Base-by-base conservation (phyloP, 1,284 basidiomycete species). In the Trichosporon faecale region DNA sequence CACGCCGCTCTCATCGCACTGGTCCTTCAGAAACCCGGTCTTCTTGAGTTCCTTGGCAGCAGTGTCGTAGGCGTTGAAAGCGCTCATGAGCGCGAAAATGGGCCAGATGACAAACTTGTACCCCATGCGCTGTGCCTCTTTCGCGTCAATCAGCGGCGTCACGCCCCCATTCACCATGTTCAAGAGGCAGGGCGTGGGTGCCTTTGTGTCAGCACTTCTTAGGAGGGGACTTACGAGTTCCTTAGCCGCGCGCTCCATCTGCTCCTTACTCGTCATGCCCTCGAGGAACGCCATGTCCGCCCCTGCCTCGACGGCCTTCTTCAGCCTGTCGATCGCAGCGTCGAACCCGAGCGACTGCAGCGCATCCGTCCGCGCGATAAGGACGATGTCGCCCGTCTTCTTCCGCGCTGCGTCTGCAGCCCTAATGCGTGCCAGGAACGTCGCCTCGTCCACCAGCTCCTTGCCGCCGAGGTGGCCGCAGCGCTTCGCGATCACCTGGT, bases 261-360 rank as follows among this genome's bases (percentile, higher is more conserved):
- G 86, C 66, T 90, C 88, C 67, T 89, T 86, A 11, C 87, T 90
- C 80, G 88, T 88, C 55, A 92, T 90, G 67, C 91, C 91, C 82
- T 93, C 91, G 66, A 93, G 91, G 84, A 93, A 93, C 80, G 90
- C 92, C 25, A 92, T 91, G 76, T 93, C 91, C 0, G 91, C 91
- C 37, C 91, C 91, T 4, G 88, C 65, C 25, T 18, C 60, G 23
- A 71, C 65, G 12, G 70, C 70, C 44, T 33, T 55, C 44, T 71
- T 88, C 67, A 93, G 84, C 12, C 91, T 87, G 21, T 77, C 82
- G 68, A 92, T 74, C 0, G 91, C 91, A 82, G 91, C 70, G 29
- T 73, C 68, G 33, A 71, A 68, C 0, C 72, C 72, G 21, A 66
- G 49, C 14, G 65, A 91, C n/a, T 92, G 91, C 1, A 91, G 90